Evolutionary conservation across 176 grass and related monocot species (phyloP).

Genomic region (Lolium perenne): DNA sequence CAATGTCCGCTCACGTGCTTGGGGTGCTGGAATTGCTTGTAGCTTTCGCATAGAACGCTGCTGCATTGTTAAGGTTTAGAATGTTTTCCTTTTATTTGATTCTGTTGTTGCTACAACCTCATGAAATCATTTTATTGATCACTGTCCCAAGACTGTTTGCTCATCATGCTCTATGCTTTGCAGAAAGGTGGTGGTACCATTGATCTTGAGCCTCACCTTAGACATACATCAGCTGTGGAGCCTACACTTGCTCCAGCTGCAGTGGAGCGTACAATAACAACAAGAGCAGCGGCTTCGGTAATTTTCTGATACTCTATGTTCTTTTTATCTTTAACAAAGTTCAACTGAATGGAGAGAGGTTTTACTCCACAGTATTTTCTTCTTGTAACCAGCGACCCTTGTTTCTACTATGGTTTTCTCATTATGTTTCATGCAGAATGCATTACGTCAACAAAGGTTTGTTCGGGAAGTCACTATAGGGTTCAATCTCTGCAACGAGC

Average conservation of each 20-base stretch:
- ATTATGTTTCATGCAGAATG: conserved; percentile 71
- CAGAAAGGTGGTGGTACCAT: conserved; percentile 93
- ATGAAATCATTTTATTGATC: conserved; percentile 26
- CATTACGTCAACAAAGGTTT: conserved; percentile 88
- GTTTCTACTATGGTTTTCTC: conserved; percentile 23
- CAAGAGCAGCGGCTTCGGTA: conserved; percentile 95
- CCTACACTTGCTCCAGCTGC: conserved; percentile 92
- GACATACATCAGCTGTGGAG: conserved; percentile 91
- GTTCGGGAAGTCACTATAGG: conserved; percentile 94
- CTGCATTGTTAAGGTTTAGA: conserved; percentile 91
- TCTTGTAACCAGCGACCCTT: not conserved
- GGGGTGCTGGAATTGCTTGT: conserved; percentile 95
- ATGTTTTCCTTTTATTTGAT: conserved; percentile 22
- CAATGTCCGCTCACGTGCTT: conserved; percentile 98
- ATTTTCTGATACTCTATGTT: conserved; percentile 38
- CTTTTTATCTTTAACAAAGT: not conserved
- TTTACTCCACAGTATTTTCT: conserved; percentile 21
- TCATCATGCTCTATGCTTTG: conserved; percentile 46
- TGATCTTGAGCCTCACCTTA: conserved; percentile 80
- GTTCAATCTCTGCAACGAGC: conserved; percentile 96
- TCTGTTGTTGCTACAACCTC: conserved; percentile 28
- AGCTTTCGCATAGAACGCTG: conserved; percentile 88
- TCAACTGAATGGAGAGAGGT: not conserved
- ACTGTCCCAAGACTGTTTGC: conserved; percentile 33
- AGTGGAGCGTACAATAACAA: conserved; percentile 95